Conservation (phyloP, 257 asterid species). For the Nicotiana paniculata region DNA sequence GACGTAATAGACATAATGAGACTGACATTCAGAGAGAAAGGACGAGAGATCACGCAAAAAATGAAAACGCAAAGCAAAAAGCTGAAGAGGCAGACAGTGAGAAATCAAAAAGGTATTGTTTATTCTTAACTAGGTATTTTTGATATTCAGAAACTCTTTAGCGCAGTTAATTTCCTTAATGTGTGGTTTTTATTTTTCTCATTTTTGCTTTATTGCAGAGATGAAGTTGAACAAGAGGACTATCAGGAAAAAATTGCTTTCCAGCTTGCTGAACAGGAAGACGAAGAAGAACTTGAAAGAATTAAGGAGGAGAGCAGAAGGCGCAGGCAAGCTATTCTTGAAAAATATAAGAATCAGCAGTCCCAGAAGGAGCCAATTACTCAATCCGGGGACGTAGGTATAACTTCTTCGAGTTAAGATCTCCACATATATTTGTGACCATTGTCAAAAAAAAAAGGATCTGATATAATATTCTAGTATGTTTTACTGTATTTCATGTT, state of each 20-base stretch:
- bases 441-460: no score
- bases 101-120: constrained; percentile 45
- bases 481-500: not conserved
- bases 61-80: constrained; percentile 21
- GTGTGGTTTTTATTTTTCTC: not conserved
- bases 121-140: constrained; percentile 5
- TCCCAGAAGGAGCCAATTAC: constrained; percentile 27
- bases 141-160: not conserved
- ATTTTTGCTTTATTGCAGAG: constrained; percentile 42
- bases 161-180: not conserved
- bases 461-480: not conserved
- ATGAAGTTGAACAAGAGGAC: constrained; percentile 61
- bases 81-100: constrained; percentile 23
- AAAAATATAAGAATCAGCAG: constrained; percentile 58
- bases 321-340: constrained; percentile 81
- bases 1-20: constrained; percentile 49
- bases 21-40: constrained; percentile 33
- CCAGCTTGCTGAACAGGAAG: constrained; percentile 75
- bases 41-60: constrained; percentile 28
- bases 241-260: constrained; percentile 61
- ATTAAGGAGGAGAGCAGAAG: constrained; percentile 94
- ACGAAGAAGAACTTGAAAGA: constrained; percentile 82
- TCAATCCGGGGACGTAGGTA: constrained; percentile 32
- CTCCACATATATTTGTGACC: no score
- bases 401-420: not conserved